Percentiles rank a stretch among this genome's conserved stretches.
These are phyloP conservation scores for Piper longum DNA, from an alignment of 164 flowering plant species.

Conservation along the genomic window DNA sequence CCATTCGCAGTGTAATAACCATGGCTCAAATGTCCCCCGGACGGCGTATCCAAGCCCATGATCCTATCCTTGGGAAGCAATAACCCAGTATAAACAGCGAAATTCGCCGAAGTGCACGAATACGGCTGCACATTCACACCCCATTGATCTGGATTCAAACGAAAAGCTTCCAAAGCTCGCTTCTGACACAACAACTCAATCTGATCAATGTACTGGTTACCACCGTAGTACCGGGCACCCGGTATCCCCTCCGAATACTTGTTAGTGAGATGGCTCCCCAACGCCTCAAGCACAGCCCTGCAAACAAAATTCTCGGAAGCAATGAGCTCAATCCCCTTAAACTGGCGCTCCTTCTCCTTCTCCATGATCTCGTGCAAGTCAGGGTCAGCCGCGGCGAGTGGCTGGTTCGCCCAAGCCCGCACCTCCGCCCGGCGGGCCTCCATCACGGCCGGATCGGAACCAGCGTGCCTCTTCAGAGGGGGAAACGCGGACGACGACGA, in stretches of 20 bases:
- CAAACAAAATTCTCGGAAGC: conserved; percentile 76
- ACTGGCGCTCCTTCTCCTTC: conserved; percentile 51
- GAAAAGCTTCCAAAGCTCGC: conserved; percentile 63
- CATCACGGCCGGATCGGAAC: background rate
- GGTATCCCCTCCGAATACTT: conserved; percentile 82
- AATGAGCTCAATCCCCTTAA: conserved; percentile 52
- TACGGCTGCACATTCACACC: conserved; percentile 93
- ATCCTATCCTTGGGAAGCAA: conserved; percentile 65
- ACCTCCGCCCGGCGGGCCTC: conserved; percentile 16
- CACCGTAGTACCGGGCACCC: conserved; percentile 65
- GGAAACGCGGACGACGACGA: background rate
- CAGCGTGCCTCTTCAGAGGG: background rate
- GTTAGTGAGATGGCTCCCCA: conserved; percentile 63
- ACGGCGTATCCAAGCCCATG: conserved; percentile 88
- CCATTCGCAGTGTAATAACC: conserved; percentile 71
- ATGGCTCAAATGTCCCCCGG: conserved; percentile 88
- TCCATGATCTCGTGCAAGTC: conserved; percentile 53
- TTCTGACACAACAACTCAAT: conserved; percentile 56
- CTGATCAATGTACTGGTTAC: conserved; percentile 73
- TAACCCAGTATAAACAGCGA: conserved; percentile 80
- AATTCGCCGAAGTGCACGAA: conserved; percentile 86
- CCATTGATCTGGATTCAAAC: conserved; percentile 57
- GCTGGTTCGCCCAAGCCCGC: conserved; percentile 46
- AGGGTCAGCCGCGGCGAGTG: conserved; percentile 40
- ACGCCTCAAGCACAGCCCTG: conserved; percentile 61